phyloP scores from a whole-genome alignment of 2,329 filamentous ascomycete species.

The Thelonectria discophora region DNA sequence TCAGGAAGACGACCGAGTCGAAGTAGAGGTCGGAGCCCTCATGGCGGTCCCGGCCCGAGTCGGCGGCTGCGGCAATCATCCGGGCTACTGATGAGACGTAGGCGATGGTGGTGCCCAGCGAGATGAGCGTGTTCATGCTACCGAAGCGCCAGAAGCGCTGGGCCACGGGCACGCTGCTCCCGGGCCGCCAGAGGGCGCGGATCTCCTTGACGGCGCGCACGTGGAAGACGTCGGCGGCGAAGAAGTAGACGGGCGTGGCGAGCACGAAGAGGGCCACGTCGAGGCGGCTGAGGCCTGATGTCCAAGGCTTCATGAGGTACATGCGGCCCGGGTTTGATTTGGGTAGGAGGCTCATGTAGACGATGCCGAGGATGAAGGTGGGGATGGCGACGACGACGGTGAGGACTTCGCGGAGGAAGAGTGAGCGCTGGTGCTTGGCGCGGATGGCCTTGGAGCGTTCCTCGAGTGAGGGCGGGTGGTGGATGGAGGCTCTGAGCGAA shows the following conservation, averaged over 20 bases:
- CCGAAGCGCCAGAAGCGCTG: slow-evolving; percentile 90
- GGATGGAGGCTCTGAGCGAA: slow-evolving; percentile 73
- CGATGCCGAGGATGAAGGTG: slow-evolving; percentile 85
- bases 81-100: slow-evolving; percentile 85
- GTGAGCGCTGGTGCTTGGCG: slow-evolving; percentile 71
- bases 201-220: slow-evolving; percentile 81
- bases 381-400: slow-evolving; percentile 78
- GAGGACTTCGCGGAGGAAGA: slow-evolving; percentile 75
- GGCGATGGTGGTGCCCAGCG: slow-evolving; percentile 85
- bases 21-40: slow-evolving; percentile 72
- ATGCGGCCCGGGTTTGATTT: slow-evolving; percentile 63
- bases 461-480: slow-evolving; percentile 84
- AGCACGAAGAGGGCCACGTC: slow-evolving; percentile 84
- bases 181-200: slow-evolving; percentile 76
- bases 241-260: slow-evolving; percentile 87
- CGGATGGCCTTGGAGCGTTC: slow-evolving; percentile 81
- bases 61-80: slow-evolving; percentile 72
- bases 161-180: slow-evolving; percentile 76
- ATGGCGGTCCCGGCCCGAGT: slow-evolving; percentile 42
- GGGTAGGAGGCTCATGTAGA: slow-evolving; percentile 86
- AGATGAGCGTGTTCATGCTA: slow-evolving; percentile 96
- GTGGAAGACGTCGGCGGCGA: slow-evolving; percentile 87
- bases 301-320: slow-evolving; percentile 76
- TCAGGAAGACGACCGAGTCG: slow-evolving; percentile 91
- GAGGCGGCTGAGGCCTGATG: slow-evolving; percentile 75